Percentiles rank a stretch among this genome's conserved stretches.
phyloP scores from a whole-genome alignment of 345 rosid species.

The Passiflora organensis region DNA sequence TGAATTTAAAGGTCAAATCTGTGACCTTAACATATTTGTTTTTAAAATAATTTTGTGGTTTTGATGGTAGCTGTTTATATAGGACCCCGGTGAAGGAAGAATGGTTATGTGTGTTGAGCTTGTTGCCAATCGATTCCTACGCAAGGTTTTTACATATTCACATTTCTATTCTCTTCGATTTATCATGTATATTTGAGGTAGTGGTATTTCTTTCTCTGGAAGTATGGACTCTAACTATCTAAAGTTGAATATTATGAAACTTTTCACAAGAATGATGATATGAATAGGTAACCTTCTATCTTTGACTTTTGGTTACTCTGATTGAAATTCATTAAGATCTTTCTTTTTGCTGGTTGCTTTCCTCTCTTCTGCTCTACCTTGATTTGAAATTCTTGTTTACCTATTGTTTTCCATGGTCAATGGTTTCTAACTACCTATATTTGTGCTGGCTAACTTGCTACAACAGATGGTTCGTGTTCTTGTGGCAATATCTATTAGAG shows the following conservation, averaged over 20 bases:
- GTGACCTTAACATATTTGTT: too few species aligned
- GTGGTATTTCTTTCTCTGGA: too few species aligned
- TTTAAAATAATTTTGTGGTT: too few species aligned
- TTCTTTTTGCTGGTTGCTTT: too few species aligned
- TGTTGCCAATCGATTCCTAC: conserved; percentile 86
- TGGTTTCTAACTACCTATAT: neutral
- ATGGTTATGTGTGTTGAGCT: conserved; percentile 81
- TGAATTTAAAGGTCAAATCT: too few species aligned
- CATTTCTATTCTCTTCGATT: neutral
- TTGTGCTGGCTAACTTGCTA: conserved; percentile 1
- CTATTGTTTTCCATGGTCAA: neutral
- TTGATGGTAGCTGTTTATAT: neutral
- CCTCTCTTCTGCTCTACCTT: neutral
- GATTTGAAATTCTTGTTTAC: too few species aligned
- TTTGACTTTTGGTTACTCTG: too few species aligned
- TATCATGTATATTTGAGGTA: too few species aligned
- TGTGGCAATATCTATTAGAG: conserved; percentile 81
- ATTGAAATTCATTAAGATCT: too few species aligned
- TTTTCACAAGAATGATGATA: neutral
- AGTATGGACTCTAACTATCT: neutral
- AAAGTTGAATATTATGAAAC: too few species aligned
- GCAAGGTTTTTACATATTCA: conserved; percentile 47
- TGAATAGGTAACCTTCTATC: too few species aligned
- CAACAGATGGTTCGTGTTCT: conserved; percentile 87
- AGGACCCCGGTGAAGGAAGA: conserved; percentile 50